Percentiles rank a stretch among this genome's conserved stretches.
Evolutionary conservation across 352 stramenopile species (phyloP).

Genomic region (Peronospora belbahrii): DNA sequence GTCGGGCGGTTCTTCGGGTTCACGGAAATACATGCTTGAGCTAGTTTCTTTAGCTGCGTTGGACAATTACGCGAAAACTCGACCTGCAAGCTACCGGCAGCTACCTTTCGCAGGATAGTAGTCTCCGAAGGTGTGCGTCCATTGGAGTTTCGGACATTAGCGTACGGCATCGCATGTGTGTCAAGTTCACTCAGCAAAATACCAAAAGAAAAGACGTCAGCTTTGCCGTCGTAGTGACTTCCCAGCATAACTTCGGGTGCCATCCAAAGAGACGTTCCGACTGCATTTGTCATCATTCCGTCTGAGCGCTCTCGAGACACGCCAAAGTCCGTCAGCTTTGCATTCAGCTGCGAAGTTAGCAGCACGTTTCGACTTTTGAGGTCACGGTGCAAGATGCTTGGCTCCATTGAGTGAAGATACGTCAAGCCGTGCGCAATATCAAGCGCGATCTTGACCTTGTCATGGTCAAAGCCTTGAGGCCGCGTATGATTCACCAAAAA

Average conservation of each 20-base stretch:
- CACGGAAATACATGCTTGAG: constrained; percentile 28
- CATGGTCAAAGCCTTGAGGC: constrained; percentile 31
- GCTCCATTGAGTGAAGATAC: constrained; percentile 47
- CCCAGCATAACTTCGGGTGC: constrained; percentile 47
- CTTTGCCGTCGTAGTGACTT: constrained; percentile 34
- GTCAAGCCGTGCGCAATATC: constrained; percentile 37
- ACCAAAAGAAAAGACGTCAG: constrained; percentile 46
- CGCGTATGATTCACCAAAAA: constrained; percentile 21
- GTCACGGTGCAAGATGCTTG: constrained; percentile 48
- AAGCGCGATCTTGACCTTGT: constrained; percentile 39
- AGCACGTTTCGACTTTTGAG: constrained; percentile 81
- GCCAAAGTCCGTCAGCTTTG: constrained; percentile 57
- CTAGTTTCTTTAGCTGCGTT: constrained; percentile 20
- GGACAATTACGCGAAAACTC: constrained; percentile 30
- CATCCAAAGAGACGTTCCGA: constrained; percentile 50
- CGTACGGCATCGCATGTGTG: constrained; percentile 37
- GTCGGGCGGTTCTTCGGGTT: constrained; percentile 28
- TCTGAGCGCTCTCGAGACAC: constrained; percentile 35
- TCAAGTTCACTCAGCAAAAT: constrained; percentile 43
- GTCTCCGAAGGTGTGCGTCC: constrained; percentile 29
- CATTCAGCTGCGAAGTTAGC: constrained; percentile 34
- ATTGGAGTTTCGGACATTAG: constrained; percentile 24
- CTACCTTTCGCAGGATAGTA: constrained; percentile 36
- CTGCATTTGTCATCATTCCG: constrained; percentile 34
- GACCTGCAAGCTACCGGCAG: constrained; percentile 23